Conservation (phyloP, 495 filamentous ascomycete genomes). For the Ascodesmis nigricans region DNA sequence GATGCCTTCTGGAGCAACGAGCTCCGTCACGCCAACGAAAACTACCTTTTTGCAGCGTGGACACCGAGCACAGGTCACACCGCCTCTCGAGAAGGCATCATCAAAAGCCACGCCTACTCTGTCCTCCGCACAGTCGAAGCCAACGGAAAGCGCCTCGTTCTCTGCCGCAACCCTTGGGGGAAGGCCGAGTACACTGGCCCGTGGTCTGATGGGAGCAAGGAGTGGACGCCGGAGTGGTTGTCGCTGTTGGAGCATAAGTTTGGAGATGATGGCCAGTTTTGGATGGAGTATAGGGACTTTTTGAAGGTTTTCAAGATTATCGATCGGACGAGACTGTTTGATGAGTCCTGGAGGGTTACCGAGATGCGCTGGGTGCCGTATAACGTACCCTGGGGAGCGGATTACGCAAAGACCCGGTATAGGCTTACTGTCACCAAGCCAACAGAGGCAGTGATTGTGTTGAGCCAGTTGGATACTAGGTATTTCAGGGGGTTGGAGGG, state of each 20-base stretch:
- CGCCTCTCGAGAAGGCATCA: neutral
- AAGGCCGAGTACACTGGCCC: slow-evolving; percentile 58
- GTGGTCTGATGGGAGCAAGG: slow-evolving; percentile 59
- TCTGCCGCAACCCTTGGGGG: slow-evolving; percentile 77
- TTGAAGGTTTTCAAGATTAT: slow-evolving; percentile 64
- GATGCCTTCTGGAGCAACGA: slow-evolving; percentile 77
- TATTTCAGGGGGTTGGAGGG: slow-evolving; percentile 71
- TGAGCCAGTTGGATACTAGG: slow-evolving; percentile 64
- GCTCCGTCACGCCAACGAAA: slow-evolving; percentile 60
- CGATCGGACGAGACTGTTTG: slow-evolving; percentile 74
- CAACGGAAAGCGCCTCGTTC: slow-evolving; percentile 48
- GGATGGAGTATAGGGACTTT: slow-evolving; percentile 51
- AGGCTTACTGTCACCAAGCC: slow-evolving; percentile 40
- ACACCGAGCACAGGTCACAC: slow-evolving; percentile 12
- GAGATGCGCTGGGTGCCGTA: slow-evolving; percentile 61
- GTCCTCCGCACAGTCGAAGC: slow-evolving; percentile 64
- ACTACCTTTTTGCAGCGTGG: slow-evolving; percentile 52
- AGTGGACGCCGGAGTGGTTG: slow-evolving; percentile 86
- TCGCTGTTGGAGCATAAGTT: slow-evolving; percentile 55
- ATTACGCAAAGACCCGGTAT: slow-evolving; percentile 73
- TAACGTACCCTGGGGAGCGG: slow-evolving; percentile 62
- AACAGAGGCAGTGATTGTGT: slow-evolving; percentile 52
- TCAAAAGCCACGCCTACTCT: slow-evolving; percentile 70
- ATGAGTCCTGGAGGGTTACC: slow-evolving; percentile 57
- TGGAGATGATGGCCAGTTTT: slow-evolving; percentile 63